phyloP scores from a whole-genome alignment of 345 rosid species.

The Kernera saxatilis region DNA sequence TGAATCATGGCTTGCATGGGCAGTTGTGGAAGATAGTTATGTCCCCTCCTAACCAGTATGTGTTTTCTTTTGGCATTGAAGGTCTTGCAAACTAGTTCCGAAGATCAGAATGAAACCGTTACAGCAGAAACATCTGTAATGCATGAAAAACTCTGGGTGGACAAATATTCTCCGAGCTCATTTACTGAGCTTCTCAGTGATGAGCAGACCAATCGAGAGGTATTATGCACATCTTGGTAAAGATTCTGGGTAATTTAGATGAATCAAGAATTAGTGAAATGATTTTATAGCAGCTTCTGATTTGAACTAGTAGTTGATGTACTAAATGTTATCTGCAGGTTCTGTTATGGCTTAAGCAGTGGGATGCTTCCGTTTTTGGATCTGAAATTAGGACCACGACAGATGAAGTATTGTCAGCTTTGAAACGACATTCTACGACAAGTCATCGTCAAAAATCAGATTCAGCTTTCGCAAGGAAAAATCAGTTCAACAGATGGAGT shows the following conservation, averaged over 20 bases:
- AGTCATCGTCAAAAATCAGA: conserved; percentile 49
- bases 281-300: not conserved
- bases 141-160: conserved; percentile 86
- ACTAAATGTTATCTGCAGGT: conserved; percentile 45
- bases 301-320: conserved; percentile 2
- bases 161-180: conserved; percentile 85
- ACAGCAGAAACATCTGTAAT: conserved; percentile 40
- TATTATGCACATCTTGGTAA: conserved; percentile 24
- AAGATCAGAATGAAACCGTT: conserved; percentile 37
- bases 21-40: not conserved
- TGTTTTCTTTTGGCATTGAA: conserved; percentile 34
- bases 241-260: not conserved
- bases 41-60: not conserved
- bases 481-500: conserved; percentile 41
- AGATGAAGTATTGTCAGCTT: conserved; percentile 81
- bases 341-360: conserved; percentile 91
- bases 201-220: conserved; percentile 98
- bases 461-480: conserved; percentile 45
- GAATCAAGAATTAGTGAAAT: not conserved
- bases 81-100: conserved; percentile 71
- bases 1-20: not conserved
- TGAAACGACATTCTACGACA: conserved; percentile 74
- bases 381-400: conserved; percentile 87
- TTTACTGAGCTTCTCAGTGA: conserved; percentile 98
- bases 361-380: conserved; percentile 98